phyloP scores from a whole-genome alignment of 1,139 yeast species.

The Yamadazyma buinensis region DNA sequence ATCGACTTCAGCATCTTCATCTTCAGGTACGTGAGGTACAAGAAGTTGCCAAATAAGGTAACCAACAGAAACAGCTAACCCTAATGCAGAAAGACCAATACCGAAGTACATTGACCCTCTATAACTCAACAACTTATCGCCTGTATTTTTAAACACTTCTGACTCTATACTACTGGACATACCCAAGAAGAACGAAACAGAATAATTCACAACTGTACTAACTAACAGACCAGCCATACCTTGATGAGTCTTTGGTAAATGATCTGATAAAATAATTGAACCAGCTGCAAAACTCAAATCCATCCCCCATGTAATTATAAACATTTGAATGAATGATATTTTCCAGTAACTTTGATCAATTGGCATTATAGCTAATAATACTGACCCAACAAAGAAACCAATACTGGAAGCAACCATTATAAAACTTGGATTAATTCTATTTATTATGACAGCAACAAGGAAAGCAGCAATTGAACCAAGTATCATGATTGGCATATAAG shows the following conservation, averaged over 20 bases:
- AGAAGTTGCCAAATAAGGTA: conserved; percentile 31
- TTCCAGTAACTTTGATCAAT: conserved; percentile 45
- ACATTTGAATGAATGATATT: conserved; percentile 44
- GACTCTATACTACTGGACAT: conserved; percentile 47
- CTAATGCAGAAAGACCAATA: conserved; percentile 33
- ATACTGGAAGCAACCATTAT: conserved; percentile 39
- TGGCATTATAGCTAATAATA: conserved; percentile 47
- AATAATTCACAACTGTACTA: conserved; percentile 51
- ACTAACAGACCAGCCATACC: conserved; percentile 62
- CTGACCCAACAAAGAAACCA: conserved; percentile 46
- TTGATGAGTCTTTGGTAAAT: conserved; percentile 47
- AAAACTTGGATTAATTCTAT: conserved; percentile 40
- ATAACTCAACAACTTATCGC: conserved; percentile 29
- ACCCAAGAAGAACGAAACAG: conserved; percentile 52
- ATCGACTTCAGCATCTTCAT: too few species aligned
- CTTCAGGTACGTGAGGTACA: too few species aligned
- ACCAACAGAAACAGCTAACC: conserved; percentile 26
- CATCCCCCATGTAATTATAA: conserved; percentile 54
- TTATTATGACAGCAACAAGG: conserved; percentile 38
- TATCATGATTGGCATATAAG: conserved; percentile 44
- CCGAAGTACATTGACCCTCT: conserved; percentile 45
- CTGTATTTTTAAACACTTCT: conserved; percentile 21
- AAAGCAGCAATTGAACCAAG: conserved; percentile 47
- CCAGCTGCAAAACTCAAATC: conserved; percentile 59
- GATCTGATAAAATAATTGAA: conserved; percentile 48